Evolutionary conservation across 768 basidiomycete genomes (phyloP).

Genomic region (Gymnopilus dilepis): DNA sequence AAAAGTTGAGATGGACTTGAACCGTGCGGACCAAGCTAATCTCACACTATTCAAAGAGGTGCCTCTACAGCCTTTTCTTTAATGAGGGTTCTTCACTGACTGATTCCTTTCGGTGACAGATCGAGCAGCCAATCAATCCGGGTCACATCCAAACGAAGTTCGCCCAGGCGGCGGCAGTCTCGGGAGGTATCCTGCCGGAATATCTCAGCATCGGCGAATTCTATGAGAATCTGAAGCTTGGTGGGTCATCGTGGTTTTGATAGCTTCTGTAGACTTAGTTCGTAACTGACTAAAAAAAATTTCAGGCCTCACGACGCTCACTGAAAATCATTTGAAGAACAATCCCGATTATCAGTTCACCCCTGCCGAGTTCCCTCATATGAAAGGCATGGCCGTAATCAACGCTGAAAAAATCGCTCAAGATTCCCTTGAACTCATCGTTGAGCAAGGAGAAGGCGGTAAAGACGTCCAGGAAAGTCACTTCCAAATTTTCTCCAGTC

Average conservation of each 20-base stretch:
- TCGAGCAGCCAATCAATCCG: neutral
- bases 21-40: constrained; percentile 1
- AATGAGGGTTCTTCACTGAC: no score
- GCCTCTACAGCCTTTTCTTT: neutral
- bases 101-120: neutral
- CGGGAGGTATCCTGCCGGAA: neutral
- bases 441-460: constrained; percentile 4
- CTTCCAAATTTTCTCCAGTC: neutral
- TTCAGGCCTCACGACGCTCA: neutral
- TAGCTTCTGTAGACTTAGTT: no score
- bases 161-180: neutral
- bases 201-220: constrained; percentile 10
- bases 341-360: constrained; percentile 8
- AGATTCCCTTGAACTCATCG: constrained; percentile 1
- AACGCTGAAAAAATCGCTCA: neutral
- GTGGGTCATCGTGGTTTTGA: neutral
- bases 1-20: constrained; percentile 1
- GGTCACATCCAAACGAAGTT: neutral
- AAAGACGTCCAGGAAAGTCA: neutral
- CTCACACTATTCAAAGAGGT: constrained; percentile 5
- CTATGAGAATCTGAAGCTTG: constrained; percentile 6
- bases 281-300: no score
- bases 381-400: neutral
- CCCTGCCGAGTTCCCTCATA: neutral
- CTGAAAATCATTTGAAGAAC: neutral